Conservation (phyloP, 495 filamentous ascomycete genomes). For the Haplographium delicatum region DNA sequence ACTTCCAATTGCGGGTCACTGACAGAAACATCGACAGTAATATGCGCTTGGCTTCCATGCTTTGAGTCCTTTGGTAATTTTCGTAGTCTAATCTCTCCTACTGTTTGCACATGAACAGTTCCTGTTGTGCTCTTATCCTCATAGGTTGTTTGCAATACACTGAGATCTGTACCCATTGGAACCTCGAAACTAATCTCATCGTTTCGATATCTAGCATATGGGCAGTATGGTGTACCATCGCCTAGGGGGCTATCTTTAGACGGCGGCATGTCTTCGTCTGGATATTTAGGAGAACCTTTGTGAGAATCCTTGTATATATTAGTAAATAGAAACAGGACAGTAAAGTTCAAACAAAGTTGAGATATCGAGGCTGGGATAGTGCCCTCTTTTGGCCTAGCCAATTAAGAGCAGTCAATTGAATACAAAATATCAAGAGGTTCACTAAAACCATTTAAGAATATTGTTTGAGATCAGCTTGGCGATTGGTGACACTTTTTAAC, state of each 20-base stretch:
- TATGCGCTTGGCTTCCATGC: slow-evolving; percentile 9
- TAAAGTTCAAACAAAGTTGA: no score
- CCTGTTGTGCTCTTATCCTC: neutral
- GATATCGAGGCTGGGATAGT: no score
- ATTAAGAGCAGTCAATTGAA: no score
- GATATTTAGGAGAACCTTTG: neutral
- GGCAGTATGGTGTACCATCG: slow-evolving; percentile 12
- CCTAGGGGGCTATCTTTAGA: slow-evolving; percentile 7
- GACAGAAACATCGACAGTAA: slow-evolving; percentile 18
- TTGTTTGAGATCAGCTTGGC: no score
- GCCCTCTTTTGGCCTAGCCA: no score
- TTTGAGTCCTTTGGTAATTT: slow-evolving; percentile 10
- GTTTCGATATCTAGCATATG: slow-evolving; percentile 7
- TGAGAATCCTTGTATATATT: no score
- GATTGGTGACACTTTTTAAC: no score
- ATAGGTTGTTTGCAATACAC: slow-evolving; percentile 12
- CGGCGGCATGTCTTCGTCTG: neutral
- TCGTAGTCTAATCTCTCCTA: slow-evolving; percentile 18
- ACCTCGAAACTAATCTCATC: slow-evolving; percentile 11
- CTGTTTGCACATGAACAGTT: slow-evolving; percentile 1
- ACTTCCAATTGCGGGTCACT: slow-evolving; percentile 12
- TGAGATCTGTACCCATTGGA: slow-evolving; percentile 4
- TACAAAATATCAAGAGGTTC: no score
- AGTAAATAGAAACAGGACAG: no score
- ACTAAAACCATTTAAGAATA: no score